Conservation (phyloP, 129 eudicot species). For the Helianthus tuberosus region DNA sequence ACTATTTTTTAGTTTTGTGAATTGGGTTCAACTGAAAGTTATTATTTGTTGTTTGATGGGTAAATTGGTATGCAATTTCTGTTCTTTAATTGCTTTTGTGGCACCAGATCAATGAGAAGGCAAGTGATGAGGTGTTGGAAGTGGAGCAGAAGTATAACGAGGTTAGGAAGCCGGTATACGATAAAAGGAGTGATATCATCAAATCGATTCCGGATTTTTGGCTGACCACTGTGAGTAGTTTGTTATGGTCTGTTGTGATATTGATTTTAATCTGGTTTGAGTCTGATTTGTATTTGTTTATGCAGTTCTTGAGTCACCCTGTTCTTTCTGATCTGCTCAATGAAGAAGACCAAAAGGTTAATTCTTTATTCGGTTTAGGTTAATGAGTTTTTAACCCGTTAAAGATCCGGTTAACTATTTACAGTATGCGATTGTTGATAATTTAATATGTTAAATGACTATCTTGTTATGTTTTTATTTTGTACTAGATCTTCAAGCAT, state of each 20-base stretch:
- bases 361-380: not conserved
- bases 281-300: conserved; percentile 15
- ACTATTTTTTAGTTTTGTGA: not conserved
- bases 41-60: not conserved
- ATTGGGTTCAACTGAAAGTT: not conserved
- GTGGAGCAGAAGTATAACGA: conserved; percentile 67
- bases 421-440: not conserved
- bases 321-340: conserved; percentile 64
- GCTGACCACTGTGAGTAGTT: conserved; percentile 73
- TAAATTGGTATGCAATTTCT: not conserved
- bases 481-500: conserved; percentile 64
- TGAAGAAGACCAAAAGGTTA: conserved; percentile 88
- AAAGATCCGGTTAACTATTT: not conserved
- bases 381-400: not conserved
- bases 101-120: conserved; percentile 72
- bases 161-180: conserved; percentile 76
- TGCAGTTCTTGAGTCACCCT: conserved; percentile 92
- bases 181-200: conserved; percentile 62
- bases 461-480: conserved; percentile 1
- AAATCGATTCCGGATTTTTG: conserved; percentile 82
- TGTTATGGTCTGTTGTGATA: not conserved
- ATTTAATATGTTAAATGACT: not conserved
- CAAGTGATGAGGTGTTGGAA: conserved; percentile 73
- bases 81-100: conserved; percentile 1
- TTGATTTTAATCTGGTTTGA: not conserved